Percentiles rank a stretch among this genome's conserved stretches.
phyloP scores from a whole-genome alignment of 2,329 filamentous ascomycete genomes.

The Apiospora kogelbergensis region DNA sequence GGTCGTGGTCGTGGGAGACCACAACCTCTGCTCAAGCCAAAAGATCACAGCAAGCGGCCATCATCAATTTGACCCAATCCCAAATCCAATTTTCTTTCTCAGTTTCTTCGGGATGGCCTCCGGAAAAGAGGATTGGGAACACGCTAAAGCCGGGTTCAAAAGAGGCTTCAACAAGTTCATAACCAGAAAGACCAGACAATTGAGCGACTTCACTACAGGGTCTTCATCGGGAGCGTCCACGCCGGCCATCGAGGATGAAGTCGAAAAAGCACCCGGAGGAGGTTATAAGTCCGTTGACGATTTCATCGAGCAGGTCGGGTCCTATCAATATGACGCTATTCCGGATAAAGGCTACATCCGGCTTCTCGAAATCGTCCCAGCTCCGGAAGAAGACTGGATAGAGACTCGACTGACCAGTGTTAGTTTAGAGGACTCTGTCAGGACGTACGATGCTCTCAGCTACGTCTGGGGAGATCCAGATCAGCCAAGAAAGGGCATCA shows the following conservation, averaged over 20 bases:
- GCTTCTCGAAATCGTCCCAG: not conserved
- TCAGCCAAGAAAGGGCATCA: not conserved
- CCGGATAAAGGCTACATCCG: constrained; percentile 1
- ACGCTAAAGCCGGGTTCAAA: not conserved
- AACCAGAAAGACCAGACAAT: not conserved
- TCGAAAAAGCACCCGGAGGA: no score
- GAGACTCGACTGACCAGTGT: not conserved
- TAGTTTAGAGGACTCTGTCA: not conserved
- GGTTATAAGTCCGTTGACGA: no score
- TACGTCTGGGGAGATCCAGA: constrained; percentile 6
- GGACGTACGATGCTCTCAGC: constrained; percentile 3
- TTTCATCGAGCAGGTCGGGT: not conserved
- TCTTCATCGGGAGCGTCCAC: not conserved
- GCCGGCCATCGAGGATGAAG: not conserved
- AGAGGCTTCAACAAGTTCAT: not conserved
- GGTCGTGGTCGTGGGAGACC: no score
- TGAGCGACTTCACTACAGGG: not conserved
- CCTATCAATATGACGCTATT: not conserved
- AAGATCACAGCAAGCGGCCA: not conserved
- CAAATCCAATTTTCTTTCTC: not conserved
- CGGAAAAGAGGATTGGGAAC: not conserved
- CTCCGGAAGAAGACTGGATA: not conserved
- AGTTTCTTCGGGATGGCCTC: not conserved
- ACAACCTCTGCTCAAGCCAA: not conserved
- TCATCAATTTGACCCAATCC: not conserved